phyloP scores from a whole-genome alignment of 192 early-diverging fungal species.

The Coemansia furcata region DNA sequence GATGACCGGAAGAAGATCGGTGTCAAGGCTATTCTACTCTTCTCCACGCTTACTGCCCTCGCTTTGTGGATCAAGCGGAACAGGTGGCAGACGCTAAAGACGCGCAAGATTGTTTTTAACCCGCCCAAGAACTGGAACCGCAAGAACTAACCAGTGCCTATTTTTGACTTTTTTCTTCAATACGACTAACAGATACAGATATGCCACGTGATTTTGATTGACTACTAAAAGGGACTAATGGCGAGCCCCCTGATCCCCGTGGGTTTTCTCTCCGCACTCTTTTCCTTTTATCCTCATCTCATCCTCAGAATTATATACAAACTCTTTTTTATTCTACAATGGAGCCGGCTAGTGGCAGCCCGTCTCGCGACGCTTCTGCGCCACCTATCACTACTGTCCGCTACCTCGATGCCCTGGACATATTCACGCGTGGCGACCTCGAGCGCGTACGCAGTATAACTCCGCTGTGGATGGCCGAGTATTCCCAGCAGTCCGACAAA shows the following conservation, averaged over 20 bases:
- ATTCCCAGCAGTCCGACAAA: slow-evolving; percentile 5
- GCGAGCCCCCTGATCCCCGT: too few relatives aligned
- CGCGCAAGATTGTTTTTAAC: slow-evolving; percentile 86
- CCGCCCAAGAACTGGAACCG: slow-evolving; percentile 51
- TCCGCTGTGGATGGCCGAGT: slow-evolving; percentile 42
- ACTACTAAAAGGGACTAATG: too few relatives aligned
- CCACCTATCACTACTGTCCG: neutral
- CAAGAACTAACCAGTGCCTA: neutral
- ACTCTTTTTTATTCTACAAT: neutral
- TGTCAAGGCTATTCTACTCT: slow-evolving; percentile 77
- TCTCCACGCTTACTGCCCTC: slow-evolving; percentile 68
- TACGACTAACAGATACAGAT: neutral
- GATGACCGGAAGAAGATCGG: slow-evolving; percentile 97
- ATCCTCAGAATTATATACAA: neutral
- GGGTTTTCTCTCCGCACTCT: neutral
- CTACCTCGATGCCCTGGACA: slow-evolving; percentile 51
- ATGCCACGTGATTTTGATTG: neutral
- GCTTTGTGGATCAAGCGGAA: slow-evolving; percentile 89
- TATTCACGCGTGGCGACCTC: slow-evolving; percentile 41
- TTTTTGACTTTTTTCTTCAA: neutral
- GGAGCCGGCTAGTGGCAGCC: neutral
- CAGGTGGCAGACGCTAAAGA: slow-evolving; percentile 91
- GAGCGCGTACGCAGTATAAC: slow-evolving; percentile 27
- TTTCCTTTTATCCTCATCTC: neutral
- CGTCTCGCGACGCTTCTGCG: neutral